Base-by-base conservation (phyloP, 2,329 filamentous ascomycete genomes). In the Talaromyces albobiverticillius region DNA sequence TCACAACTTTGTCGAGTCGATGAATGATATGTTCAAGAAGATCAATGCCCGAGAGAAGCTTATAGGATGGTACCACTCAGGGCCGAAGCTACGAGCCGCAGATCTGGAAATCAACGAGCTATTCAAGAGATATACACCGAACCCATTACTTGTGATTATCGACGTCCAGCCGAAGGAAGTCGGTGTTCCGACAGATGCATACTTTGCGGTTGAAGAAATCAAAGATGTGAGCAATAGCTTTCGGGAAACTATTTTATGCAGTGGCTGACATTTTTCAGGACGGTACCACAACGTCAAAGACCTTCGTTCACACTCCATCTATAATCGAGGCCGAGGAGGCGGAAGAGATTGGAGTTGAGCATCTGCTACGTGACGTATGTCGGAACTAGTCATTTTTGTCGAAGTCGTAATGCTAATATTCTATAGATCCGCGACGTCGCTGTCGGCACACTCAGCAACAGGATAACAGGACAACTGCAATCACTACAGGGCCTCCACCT, bases 21-120 rank as follows among this genome's bases (percentile, higher is more conserved):
- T 99, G 94, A 95, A 94, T 78, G 94, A 97, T 75, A 99, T 99
- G 94, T 99, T 99, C 83, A 99, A 99, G 82, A 97, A 97, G 79
- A 92, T 99, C 81, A 99, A 99, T 79, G 94, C 94, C 58, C 82
- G 90, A 60, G 94, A 99, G 79, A 97, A 97, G 85, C 83, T 99
- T 72, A 95, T 99, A 82, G 94, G 94, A 69, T 99, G 94, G 94
- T 99, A 99, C 76, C 94, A 99, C 77, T 95, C 94, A 18, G 94
- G 94, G 40, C 94, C 94, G 36, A 99, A 97, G 81, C 82, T 99
- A 67, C 86, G 94, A 70, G 93, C 92, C 53, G 96, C 94, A 43
- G 94, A 99, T 80, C 79, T 99, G 62, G 90, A 97, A 78, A 96
- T 99, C 86, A 99, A 99, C 77, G 94, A 99, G 78, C 84, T 99